Base-by-base conservation (phyloP, 1,139 yeast genomes). In the Meyerozyma carpophila region DNA sequence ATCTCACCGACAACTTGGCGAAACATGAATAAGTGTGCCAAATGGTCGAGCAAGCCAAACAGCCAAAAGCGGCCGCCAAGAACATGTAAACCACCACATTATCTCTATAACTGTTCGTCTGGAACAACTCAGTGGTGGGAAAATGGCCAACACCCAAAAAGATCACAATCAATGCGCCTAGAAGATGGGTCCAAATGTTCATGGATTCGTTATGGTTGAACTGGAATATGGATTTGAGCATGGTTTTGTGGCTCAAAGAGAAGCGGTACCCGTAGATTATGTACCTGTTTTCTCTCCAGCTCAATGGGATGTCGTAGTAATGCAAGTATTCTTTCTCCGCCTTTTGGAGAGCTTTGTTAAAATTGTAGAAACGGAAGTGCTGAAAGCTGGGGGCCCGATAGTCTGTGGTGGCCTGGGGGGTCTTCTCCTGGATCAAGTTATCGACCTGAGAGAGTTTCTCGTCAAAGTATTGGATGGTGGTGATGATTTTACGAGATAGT, bases 11-110 rank as follows among this genome's bases (percentile, higher is more conserved):
- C 41, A 84, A 65, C 45, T 77, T 76, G 16, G 94, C 82, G 52
- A 90, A 85, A 49, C 90, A 84, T 46, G 86, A 81, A 62, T 89
- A 91, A 2, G 97, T 87, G 64, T 93, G 98, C 98, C 98, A 93
- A 26, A 84, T 69, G 4, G 84, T 80, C 0, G 96, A 88, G 43
- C 93, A 84, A 5, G 79, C 50, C 45, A 93, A 68, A 61, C 98
- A 93, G 50, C 82, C 79, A 51, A 87, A 61, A 14, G 95, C 86
- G 3, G 96, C 89, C 3, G 72, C 55, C 40, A 91, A 64, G 52
- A 89, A 93, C 26, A 80, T 61, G 50, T 79, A 77, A 61, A 88
- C 74, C 31, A 82, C 76, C 37, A 71, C 37, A 47, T 75, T 75
- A 59, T 85, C 91, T 37, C 56, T 53, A 39, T 58, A 50, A 3